Evolutionary conservation across 768 basidiomycete genomes (phyloP), one percentile per base, ranked within the genome.

Genomic region (Calocybe indica): DNA sequence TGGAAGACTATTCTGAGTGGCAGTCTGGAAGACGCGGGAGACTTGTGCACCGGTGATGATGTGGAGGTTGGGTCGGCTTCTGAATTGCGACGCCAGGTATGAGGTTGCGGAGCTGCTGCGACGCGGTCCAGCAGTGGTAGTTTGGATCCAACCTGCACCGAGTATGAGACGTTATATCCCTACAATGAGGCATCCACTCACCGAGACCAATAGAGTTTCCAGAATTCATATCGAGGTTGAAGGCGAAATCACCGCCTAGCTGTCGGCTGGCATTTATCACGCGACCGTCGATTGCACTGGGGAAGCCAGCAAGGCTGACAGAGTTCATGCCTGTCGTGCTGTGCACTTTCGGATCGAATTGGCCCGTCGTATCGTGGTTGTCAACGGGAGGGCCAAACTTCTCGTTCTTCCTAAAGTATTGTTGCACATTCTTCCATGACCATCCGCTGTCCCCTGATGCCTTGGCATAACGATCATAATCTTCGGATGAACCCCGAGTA

Each of bases 331-430:
- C 66, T 5, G 50, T 37, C n/a, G 46, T 55, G 30, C 60, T 58
- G 49, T 68, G 66, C 4, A 62, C 46, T 2, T 40, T n/a, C 5
- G 68, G 65, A 33, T 62, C 52, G 42, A 61, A 61, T 40, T 68
- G 57, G 5, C 64, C 65, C 7, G 57, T 53, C 31, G 54, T 63
- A 41, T 62, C 54, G 50, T 62, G 64, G 34, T 55, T 40, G 43
- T 64, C 61, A 7, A 56, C 57, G 5, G 66, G 40, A 12, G 31
- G 13, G 6, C 22, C 40, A 12, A 41, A 41, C 12, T 12, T 15
- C 52, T 71, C 70, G 51, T 58, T 63, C 63, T 70, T 51, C 28
- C 47, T 43, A 14, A 64, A 58, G 46, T 63, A 67, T 12, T 53
- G 56, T 28, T 57, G 55, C 28, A 68, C 51, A 4, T 47, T 53